Base-by-base conservation (phyloP, 2,329 filamentous ascomycete species). In the Cercospora sp. region DNA sequence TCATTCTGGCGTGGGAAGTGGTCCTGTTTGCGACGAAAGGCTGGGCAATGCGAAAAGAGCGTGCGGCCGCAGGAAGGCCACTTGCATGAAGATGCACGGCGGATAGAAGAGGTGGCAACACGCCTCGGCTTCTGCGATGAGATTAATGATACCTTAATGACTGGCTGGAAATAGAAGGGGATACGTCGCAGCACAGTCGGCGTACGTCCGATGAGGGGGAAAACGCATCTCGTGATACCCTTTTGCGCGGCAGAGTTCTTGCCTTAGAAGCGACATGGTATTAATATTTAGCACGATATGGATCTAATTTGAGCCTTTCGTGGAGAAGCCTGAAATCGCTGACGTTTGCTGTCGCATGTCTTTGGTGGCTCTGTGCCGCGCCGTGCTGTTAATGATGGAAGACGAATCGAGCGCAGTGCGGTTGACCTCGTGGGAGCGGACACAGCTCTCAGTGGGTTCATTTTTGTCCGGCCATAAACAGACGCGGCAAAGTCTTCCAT, bases 1-100 rank as follows among this genome's bases (percentile, higher is more conserved):
- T 97, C 61, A 80, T 97, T 62, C 94, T 97, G 91, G 89, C 93
- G 0, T 97, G 92, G 89, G 86, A 91, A 64, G 86, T 96, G 21
- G 76, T 93, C 30, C 82, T 91, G 10, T 87, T 97, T 68, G 90
- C 93, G 28, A 81, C 97, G 77, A 97, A 97, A 81, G 94, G 93
- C 28, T 97, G 93, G 93, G 93, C 92, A 3, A 72, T 78, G 16
- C 77, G 80, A 24, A 80, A 74, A 64, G 81, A 83, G 71, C 49
- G 63, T 26, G 72, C 68, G 26, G 63, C 66, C 21, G 63, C 58
- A n/a, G 68, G 66, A 32, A 64, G 43, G 37, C 63, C 66, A 34
- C 59, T 68, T 40, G 53, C 51, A 58, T 68, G 28, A 58, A 67
- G 64, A 34, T 28, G 61, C 34, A 30, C 12, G 18, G 59, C 58